Evolutionary conservation across 2,329 filamentous ascomycete genomes (phyloP), one percentile per base, ranked within the genome.

Genomic region (Fusarium virguliforme): DNA sequence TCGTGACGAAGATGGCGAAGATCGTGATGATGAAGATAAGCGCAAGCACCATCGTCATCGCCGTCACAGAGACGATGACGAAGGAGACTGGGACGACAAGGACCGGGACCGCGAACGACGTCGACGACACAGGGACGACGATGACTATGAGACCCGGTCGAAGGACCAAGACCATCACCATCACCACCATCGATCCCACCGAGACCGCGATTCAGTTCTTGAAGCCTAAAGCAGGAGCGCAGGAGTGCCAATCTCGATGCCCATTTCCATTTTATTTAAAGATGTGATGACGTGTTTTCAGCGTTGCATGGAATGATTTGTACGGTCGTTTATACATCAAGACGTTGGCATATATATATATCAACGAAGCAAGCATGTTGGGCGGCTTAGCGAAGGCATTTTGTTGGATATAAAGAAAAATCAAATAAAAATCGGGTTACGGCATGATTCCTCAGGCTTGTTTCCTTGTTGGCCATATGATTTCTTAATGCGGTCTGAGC

Each of bases 101-200:
- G 81, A 82, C 48, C 77, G 79, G 4, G 82, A 83, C n/a, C 78
- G 81, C 30, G 78, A 80, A 26, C 76, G 75, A 34, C 75, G 76
- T 54, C 74, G 75, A 32, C 78, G 77, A 30, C 73, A 79, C 59
- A 68, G 74, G 54, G 76, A 79, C 26, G 73, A 77, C 26, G 75
- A 80, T 38, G 74, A 75, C 9, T 72, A 76, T 40, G 72, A 78
- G 26, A 57, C 64, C 4, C 76, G 76, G 6, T 68, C 78, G 13
- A 74, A 73, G 38, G 77, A 80, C 35, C 71, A 76, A 24, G 75
- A 80, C 15, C 78, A 80, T 37, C 77, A 80, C 57, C 75, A 80
- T 43, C 77, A 79, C 50, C 76, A 79, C 59, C 79, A 81, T 62
- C 76, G 78, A 61, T 76, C 73, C 10, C 76, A 80, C 55, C 75